A percentile compares a stretch with the other conserved stretches of the same genome.
Evolutionary conservation across 2,329 filamentous ascomycete species (phyloP).

Genomic region (Penicillium polonicum): DNA sequence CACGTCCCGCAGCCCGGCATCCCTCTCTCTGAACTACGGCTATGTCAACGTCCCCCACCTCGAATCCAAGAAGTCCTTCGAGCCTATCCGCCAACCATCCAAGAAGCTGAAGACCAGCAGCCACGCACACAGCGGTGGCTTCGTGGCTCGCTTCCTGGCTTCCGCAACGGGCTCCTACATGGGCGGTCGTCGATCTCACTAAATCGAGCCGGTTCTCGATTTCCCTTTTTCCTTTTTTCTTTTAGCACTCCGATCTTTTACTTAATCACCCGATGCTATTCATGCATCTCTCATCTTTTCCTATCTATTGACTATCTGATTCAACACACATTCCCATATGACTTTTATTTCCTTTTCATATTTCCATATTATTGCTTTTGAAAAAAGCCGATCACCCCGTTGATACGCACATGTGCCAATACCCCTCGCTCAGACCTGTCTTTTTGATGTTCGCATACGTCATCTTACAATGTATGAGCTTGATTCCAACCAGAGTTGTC

Average conservation of each 20-base stretch:
- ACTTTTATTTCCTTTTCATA: slow-evolving; percentile 3
- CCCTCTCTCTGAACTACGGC: slow-evolving; percentile 32
- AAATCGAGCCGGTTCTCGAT: slow-evolving; percentile 25
- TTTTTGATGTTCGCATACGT: neutral
- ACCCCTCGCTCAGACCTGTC: slow-evolving; percentile 14
- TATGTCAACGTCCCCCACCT: slow-evolving; percentile 36
- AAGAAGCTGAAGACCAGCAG: slow-evolving; percentile 43
- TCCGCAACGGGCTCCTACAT: slow-evolving; percentile 45
- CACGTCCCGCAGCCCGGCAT: slow-evolving; percentile 31
- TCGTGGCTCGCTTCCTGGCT: slow-evolving; percentile 46
- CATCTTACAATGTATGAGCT: neutral
- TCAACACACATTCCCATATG: neutral
- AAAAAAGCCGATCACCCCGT: slow-evolving; percentile 18
- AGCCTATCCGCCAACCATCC: slow-evolving; percentile 34
- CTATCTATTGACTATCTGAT: neutral
- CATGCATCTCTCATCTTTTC: neutral
- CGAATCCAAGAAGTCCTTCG: slow-evolving; percentile 33
- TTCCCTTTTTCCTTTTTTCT: neutral
- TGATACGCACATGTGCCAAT: slow-evolving; percentile 22
- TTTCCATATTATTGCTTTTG: slow-evolving; percentile 14
- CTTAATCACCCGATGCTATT: slow-evolving; percentile 10
- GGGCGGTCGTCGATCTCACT: slow-evolving; percentile 38
- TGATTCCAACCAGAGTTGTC: neutral
- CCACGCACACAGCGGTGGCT: slow-evolving; percentile 33
- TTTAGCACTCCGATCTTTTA: neutral